Conservation (phyloP, 768 basidiomycete species). For the Tylopilus rubrobrunneus region DNA sequence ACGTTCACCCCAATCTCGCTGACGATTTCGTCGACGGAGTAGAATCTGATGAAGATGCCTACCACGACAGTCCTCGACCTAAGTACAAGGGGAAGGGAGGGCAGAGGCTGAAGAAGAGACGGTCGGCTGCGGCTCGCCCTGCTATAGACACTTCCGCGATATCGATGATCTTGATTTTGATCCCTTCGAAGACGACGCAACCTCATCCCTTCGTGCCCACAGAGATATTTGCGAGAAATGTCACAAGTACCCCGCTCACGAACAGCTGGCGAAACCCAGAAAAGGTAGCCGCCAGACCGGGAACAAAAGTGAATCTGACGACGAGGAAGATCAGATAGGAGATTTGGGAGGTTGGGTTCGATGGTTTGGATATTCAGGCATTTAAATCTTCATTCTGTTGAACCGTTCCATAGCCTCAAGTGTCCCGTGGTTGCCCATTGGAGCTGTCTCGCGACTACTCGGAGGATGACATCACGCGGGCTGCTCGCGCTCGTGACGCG, state of each 20-base stretch:
- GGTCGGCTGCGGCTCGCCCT: conserved; percentile 38
- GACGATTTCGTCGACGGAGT: conserved; percentile 19
- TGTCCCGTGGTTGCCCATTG: conserved; percentile 78
- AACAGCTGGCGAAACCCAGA: conserved; percentile 43
- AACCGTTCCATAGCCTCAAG: conserved; percentile 49
- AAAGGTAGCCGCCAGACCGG: conserved; percentile 38
- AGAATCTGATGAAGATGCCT: conserved; percentile 33
- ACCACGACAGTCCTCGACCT: conserved; percentile 27
- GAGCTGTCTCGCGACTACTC: conserved; percentile 61
- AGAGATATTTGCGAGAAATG: conserved; percentile 50
- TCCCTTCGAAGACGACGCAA: conserved; percentile 52
- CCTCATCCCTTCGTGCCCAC: conserved; percentile 36
- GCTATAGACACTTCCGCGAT: conserved; percentile 48
- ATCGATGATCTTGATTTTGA: conserved; percentile 40
- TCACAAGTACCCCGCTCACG: conserved; percentile 48
- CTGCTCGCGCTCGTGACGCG: conserved; percentile 51
- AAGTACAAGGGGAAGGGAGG: conserved; percentile 1
- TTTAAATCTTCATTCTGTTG: conserved; percentile 3
- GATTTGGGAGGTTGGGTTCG: conserved; percentile 77
- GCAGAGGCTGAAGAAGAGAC: conserved; percentile 27
- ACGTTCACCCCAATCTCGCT: conserved; percentile 34
- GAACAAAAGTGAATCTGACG: conserved; percentile 43
- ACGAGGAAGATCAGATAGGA: conserved; percentile 49
- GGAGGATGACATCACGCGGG: conserved; percentile 70
- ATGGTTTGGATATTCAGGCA: conserved; percentile 51